Evolutionary conservation across 352 stramenopile species (phyloP).

Genomic region (Phytophthora hibernalis): DNA sequence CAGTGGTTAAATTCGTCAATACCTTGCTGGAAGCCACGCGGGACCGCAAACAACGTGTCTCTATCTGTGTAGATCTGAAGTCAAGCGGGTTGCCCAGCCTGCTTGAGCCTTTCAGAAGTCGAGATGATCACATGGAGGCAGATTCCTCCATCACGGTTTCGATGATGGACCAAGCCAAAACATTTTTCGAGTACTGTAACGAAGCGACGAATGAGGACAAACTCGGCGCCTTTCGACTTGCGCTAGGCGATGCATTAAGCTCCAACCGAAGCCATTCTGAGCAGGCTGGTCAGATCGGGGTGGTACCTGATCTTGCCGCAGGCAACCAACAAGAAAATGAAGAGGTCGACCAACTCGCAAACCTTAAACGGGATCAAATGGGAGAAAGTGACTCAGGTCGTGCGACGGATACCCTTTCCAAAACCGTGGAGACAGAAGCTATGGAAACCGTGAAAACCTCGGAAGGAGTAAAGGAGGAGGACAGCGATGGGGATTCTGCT

Average conservation of each 20-base stretch:
- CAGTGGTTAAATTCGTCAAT: conserved; percentile 59
- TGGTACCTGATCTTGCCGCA: neutral
- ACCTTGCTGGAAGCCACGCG: conserved; percentile 44
- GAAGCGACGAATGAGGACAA: conserved; percentile 26
- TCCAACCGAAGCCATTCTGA: neutral
- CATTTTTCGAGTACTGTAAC: conserved; percentile 22
- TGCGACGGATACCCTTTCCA: neutral
- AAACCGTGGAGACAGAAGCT: conserved; percentile 1
- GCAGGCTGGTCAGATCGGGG: neutral
- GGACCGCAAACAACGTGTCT: conserved; percentile 30
- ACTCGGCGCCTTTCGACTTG: conserved; percentile 26
- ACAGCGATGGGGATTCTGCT: neutral
- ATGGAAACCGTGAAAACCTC: neutral
- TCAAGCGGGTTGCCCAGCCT: conserved; percentile 38
- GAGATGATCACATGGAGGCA: neutral
- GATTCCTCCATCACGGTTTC: neutral
- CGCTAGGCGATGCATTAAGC: conserved; percentile 25
- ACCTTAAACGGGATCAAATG: conserved; percentile 10
- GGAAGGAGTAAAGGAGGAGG: neutral
- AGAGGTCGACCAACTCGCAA: neutral
- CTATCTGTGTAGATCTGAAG: conserved; percentile 57
- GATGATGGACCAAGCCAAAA: conserved; percentile 22
- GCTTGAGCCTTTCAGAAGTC: conserved; percentile 36
- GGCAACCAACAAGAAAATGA: conserved; percentile 36
- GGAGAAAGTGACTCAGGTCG: neutral